Conservation (phyloP, 2,329 filamentous ascomycete genomes). For the Aspergillus sp. region DNA sequence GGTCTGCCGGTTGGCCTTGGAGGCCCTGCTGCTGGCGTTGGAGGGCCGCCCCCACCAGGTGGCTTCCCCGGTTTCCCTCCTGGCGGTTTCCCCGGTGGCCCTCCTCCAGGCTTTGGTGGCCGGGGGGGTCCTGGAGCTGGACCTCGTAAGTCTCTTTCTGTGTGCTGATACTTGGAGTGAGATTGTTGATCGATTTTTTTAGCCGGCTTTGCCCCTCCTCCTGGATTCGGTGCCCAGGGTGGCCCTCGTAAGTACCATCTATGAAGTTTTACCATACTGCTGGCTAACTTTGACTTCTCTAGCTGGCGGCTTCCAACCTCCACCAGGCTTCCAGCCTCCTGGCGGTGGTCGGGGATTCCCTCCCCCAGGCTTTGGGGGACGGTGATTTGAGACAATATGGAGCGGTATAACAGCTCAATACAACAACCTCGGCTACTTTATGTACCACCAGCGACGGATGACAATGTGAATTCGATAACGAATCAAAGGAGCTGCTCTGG, state of each 20-base stretch:
- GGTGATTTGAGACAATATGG: slow-evolving; percentile 36
- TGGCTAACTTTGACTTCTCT: slow-evolving; percentile 47
- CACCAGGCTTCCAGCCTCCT: slow-evolving; percentile 75
- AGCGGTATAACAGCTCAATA: slow-evolving; percentile 29
- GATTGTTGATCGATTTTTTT: slow-evolving; percentile 7
- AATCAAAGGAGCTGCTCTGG: slow-evolving; percentile 13
- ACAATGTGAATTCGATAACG: slow-evolving; percentile 12
- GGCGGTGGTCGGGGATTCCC: slow-evolving; percentile 57
- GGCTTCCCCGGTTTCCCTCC: slow-evolving; percentile 57
- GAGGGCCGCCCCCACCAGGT: slow-evolving; percentile 70
- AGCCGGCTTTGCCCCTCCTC: slow-evolving; percentile 55
- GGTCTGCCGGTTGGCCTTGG: slow-evolving; percentile 82
- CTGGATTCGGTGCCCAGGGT: slow-evolving; percentile 52
- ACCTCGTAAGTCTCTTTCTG: slow-evolving; percentile 51
- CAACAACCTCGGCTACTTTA: slow-evolving; percentile 26
- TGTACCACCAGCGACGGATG: slow-evolving; percentile 18
- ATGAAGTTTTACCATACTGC: slow-evolving; percentile 18
- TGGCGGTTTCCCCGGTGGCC: slow-evolving; percentile 58
- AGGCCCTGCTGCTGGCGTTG: slow-evolving; percentile 87
- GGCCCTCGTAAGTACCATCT: slow-evolving; percentile 49
- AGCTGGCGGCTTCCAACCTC: slow-evolving; percentile 60
- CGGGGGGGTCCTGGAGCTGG: slow-evolving; percentile 56
- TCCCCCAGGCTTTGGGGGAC: slow-evolving; percentile 55
- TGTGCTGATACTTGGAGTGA: not conserved
- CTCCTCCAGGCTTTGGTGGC: slow-evolving; percentile 55